Conservation (phyloP, 108 stramenopile species). For the Pseudonitzschia multiseries region DNA sequence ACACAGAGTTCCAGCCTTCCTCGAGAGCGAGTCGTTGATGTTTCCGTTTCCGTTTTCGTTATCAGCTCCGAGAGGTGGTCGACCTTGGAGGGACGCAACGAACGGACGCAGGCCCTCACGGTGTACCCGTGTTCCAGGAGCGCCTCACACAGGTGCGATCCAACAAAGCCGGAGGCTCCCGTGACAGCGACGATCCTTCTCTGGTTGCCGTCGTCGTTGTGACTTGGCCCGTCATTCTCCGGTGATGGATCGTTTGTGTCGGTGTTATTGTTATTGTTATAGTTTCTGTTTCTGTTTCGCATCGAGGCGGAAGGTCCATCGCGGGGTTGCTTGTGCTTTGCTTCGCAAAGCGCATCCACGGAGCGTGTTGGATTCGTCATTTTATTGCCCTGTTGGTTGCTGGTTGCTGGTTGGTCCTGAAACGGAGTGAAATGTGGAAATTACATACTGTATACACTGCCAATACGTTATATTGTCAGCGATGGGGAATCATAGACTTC, state of each 20-base stretch:
- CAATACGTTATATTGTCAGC: no score
- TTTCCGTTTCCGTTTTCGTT: background rate
- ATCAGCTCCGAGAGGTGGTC: background rate
- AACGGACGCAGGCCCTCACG: conserved; percentile 4
- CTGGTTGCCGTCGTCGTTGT: background rate
- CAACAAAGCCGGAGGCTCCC: conserved; percentile 13
- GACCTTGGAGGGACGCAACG: background rate
- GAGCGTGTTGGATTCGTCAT: no score
- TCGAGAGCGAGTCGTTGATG: background rate
- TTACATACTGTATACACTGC: no score
- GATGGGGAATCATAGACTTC: no score
- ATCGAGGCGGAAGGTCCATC: background rate
- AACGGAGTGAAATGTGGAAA: no score
- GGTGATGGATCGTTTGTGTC: no score
- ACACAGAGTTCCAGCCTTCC: background rate
- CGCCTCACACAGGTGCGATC: conserved; percentile 1
- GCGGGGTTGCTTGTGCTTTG: background rate
- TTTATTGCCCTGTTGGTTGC: no score
- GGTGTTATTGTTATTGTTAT: background rate
- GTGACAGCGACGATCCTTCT: background rate
- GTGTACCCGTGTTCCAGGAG: conserved; percentile 10
- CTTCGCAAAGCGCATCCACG: background rate
- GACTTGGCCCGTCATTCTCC: no score
- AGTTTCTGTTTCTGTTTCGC: no score
- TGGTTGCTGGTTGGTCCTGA: no score